Percentiles rank a stretch among this genome's conserved stretches.
These are phyloP conservation scores for Bifiguratus adelaidae DNA, from an alignment of 192 early-diverging fungal species.

Conservation along the genomic window DNA sequence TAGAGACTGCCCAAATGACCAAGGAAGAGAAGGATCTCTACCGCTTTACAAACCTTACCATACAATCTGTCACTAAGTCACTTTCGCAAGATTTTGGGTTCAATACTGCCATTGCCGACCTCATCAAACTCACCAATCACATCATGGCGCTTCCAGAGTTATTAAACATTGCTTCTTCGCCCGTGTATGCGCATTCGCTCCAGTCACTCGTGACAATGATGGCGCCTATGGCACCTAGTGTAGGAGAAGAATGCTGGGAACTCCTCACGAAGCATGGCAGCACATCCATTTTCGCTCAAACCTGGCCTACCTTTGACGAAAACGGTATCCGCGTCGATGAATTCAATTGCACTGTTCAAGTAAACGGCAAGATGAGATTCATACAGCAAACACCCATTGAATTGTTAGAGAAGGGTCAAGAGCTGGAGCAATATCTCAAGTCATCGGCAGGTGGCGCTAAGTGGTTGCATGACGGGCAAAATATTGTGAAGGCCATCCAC, in stretches of 20 bases:
- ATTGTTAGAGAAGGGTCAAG: constrained; percentile 15
- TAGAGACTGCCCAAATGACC: constrained; percentile 15
- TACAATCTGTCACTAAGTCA: constrained; percentile 41
- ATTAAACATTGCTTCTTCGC: constrained; percentile 11
- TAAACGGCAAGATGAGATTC: constrained; percentile 74
- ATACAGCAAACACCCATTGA: constrained; percentile 33
- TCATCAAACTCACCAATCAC: constrained; percentile 69
- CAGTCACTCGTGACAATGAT: constrained; percentile 56
- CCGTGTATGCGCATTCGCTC: constrained; percentile 40
- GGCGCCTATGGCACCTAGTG: constrained; percentile 57
- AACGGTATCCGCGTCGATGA: constrained; percentile 34
- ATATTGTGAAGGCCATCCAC: constrained; percentile 50
- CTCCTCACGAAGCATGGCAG: constrained; percentile 5
- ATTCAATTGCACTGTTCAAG: constrained; percentile 41
- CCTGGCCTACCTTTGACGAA: constrained; percentile 45
- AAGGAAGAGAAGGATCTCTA: constrained; percentile 38
- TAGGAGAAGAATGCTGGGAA: constrained; percentile 71
- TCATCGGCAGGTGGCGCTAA: constrained; percentile 29
- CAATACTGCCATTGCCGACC: constrained; percentile 73
- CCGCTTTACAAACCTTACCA: constrained; percentile 33
- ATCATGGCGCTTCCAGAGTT: constrained; percentile 1
- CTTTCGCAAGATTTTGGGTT: constrained; percentile 29
- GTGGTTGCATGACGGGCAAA: constrained; percentile 37
- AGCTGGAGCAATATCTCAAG: constrained; percentile 30
- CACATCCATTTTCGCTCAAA: constrained; percentile 38